Percentiles rank a stretch among this genome's conserved stretches.
These are phyloP conservation scores for Pueraria montana DNA, from an alignment of 306 rosid species.

Conservation along the genomic window DNA sequence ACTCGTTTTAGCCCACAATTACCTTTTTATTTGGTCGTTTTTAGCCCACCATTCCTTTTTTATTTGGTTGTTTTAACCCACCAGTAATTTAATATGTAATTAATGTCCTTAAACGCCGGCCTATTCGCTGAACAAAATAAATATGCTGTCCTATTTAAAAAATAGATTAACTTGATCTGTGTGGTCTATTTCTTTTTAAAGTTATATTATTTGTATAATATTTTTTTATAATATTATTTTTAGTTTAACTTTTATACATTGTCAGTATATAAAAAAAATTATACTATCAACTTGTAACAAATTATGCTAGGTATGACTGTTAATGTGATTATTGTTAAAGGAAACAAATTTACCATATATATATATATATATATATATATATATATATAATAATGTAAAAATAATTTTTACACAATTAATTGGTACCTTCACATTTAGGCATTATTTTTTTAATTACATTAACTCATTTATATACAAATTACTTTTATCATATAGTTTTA, in stretches of 20 bases:
- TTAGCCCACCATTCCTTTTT: not conserved
- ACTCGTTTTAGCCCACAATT: not conserved
- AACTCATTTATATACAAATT: too few species aligned
- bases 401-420: too few species aligned
- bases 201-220: not conserved
- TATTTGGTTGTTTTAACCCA: not conserved
- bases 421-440: too few species aligned
- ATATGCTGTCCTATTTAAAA: not conserved
- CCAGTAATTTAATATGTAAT: not conserved
- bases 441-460: too few species aligned
- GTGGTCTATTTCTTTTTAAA: not conserved
- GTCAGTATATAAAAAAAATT: not conserved
- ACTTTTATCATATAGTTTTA: too few species aligned
- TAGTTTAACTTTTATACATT: not conserved
- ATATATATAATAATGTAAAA: too few species aligned
- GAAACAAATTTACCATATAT: not conserved
- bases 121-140: not conserved
- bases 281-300: not conserved
- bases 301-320: too few species aligned
- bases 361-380: too few species aligned
- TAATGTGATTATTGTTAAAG: not conserved
- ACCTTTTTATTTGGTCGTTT: not conserved
- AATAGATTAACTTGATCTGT: not conserved
- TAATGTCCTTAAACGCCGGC: slow-evolving; percentile 10
- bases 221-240: too few species aligned